Evolutionary conservation across 306 rosid genomes (phyloP).

Genomic region (Vigna reflexopilosa): DNA sequence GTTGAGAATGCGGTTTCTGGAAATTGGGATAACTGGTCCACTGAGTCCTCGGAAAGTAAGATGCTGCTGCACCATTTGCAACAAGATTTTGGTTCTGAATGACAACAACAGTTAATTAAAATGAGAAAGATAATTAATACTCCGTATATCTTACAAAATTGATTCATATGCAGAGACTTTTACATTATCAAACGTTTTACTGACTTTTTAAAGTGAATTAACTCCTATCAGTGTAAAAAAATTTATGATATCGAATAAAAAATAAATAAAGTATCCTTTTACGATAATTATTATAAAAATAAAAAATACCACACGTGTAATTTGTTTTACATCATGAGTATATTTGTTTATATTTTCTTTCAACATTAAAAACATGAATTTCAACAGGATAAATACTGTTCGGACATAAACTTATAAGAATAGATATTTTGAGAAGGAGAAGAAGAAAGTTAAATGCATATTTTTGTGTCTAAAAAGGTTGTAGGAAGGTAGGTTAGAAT

Average conservation of each 20-base stretch:
- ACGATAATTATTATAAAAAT: no score
- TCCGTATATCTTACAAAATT: no score
- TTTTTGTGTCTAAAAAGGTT: neutral
- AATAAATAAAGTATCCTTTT: no score
- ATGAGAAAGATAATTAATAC: neutral
- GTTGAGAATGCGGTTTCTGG: conserved; percentile 3
- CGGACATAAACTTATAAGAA: neutral
- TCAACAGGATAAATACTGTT: neutral
- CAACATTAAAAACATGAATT: neutral
- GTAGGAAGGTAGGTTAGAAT: neutral
- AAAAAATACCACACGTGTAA: no score
- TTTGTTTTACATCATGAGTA: no score
- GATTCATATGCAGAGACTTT: no score
- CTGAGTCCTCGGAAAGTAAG: neutral
- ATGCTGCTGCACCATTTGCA: neutral
- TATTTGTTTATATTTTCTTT: neutral
- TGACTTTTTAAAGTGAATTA: no score
- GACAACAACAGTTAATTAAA: conserved; percentile 5
- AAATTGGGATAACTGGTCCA: neutral
- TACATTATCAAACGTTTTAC: no score
- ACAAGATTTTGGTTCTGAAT: conserved; percentile 14
- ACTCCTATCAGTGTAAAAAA: no score
- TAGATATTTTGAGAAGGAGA: neutral
- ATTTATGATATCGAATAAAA: no score
- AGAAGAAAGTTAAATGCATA: neutral